Conservation (phyloP, 106 monocot genomes). For the Acorus calamus region DNA sequence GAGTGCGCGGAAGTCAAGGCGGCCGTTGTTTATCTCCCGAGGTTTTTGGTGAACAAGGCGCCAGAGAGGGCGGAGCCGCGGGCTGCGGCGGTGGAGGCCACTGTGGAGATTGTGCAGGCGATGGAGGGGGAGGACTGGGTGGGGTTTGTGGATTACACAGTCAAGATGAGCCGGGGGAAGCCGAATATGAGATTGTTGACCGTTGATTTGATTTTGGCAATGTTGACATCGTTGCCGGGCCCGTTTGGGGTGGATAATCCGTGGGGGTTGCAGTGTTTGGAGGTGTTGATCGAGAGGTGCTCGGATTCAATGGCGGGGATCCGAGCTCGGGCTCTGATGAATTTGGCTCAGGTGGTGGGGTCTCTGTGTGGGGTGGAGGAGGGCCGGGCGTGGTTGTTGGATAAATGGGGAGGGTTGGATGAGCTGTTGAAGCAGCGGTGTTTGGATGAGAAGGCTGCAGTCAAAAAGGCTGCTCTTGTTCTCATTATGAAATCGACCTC, state of each 20-base stretch:
- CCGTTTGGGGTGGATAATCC: conserved; percentile 11
- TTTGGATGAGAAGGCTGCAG: conserved; percentile 82
- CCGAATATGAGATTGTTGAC: conserved; percentile 54
- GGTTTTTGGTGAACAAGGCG: conserved; percentile 53
- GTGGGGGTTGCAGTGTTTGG: conserved; percentile 46
- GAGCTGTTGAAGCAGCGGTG: conserved; percentile 60
- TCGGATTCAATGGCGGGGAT: conserved; percentile 48
- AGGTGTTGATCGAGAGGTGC: conserved; percentile 51
- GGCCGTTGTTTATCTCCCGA: conserved; percentile 62
- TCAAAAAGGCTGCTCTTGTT: conserved; percentile 76
- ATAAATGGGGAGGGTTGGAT: conserved; percentile 22
- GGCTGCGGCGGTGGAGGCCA: conserved; percentile 60
- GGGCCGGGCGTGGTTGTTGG: conserved; percentile 22
- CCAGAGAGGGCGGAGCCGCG: conserved; percentile 80
- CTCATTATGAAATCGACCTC: conserved; percentile 48
- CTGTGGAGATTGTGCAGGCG: conserved; percentile 45
- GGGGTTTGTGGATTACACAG: conserved; percentile 39
- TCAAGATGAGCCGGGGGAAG: conserved; percentile 69
- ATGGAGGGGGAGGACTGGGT: conserved; percentile 47
- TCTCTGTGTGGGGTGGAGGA: conserved; percentile 26
- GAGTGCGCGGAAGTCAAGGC: conserved; percentile 48
- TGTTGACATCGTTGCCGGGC: conserved; percentile 48
- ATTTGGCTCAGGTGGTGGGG: conserved; percentile 45
- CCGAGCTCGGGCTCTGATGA: conserved; percentile 77
- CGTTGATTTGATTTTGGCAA: conserved; percentile 58